Conservation (phyloP, 345 rosid genomes). For the Leavenworthia alabamica region DNA sequence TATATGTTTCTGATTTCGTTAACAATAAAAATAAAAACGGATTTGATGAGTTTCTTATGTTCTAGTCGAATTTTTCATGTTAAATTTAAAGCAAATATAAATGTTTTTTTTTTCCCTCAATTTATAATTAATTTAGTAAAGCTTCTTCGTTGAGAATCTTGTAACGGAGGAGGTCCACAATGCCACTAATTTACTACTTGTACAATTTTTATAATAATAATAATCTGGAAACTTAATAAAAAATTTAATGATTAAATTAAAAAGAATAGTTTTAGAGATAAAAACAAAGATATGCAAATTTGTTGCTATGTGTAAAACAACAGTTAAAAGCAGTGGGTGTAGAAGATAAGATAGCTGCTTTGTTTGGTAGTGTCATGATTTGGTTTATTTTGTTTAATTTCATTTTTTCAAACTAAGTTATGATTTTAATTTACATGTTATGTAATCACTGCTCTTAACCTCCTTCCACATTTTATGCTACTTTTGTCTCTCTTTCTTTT, state of each 20-base stretch:
- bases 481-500: conserved; percentile 12
- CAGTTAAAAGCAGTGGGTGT: conserved; percentile 28
- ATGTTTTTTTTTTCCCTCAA: background rate
- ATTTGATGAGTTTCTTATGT: background rate
- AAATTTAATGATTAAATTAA: background rate
- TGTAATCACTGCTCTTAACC: conserved; percentile 27
- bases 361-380: conserved; percentile 41
- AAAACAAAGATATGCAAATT: conserved; percentile 1
- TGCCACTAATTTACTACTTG: background rate
- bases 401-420: conserved; percentile 22
- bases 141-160: conserved; percentile 8
- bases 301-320: conserved; percentile 17
- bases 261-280: background rate
- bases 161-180: conserved; percentile 7
- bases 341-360: conserved; percentile 22
- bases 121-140: conserved; percentile 18
- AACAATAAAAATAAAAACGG: conserved; percentile 15
- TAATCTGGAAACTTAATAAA: background rate
- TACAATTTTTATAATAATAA: background rate
- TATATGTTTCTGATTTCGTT: conserved; percentile 18
- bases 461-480: conserved; percentile 26
- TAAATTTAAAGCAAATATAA: background rate
- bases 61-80: background rate
- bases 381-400: conserved; percentile 30
- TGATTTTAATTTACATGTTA: conserved; percentile 37